A percentile compares a stretch with the other conserved stretches of the same genome.
Evolutionary conservation across 495 filamentous ascomycete species (phyloP).

Genomic region (Trichoderma virens): DNA sequence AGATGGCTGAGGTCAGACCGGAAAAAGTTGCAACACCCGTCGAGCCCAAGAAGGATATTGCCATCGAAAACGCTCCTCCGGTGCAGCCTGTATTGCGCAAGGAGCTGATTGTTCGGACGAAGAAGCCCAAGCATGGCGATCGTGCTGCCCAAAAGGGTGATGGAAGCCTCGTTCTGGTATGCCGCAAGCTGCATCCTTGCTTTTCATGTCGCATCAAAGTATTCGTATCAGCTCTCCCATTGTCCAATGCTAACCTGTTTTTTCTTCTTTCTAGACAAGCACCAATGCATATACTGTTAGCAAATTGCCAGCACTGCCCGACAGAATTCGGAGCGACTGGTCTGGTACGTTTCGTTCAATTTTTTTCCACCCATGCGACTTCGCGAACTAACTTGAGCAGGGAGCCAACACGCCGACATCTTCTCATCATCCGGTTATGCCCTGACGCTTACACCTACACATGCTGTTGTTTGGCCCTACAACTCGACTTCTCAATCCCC

Average conservation of each 20-base stretch:
- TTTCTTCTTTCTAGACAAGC: constrained; percentile 52
- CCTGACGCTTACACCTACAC: constrained; percentile 65
- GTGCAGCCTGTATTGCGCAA: constrained; percentile 22
- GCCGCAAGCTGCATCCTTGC: constrained; percentile 21
- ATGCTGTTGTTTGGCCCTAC: constrained; percentile 88
- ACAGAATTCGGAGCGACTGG: constrained; percentile 55
- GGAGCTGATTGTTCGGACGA: constrained; percentile 56
- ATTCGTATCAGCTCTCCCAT: neutral
- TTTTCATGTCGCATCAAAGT: neutral
- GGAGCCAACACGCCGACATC: constrained; percentile 54
- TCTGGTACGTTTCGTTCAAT: constrained; percentile 18
- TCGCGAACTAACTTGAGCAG: constrained; percentile 29
- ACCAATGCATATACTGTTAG: constrained; percentile 83
- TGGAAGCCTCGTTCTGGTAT: constrained; percentile 55
- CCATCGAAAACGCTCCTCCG: constrained; percentile 24
- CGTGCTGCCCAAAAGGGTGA: constrained; percentile 46
- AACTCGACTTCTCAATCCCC: constrained; percentile 52
- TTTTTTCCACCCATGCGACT: neutral
- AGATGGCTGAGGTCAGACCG: constrained; percentile 41
- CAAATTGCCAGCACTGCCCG: constrained; percentile 72
- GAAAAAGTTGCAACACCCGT: constrained; percentile 29
- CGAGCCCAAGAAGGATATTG: constrained; percentile 34
- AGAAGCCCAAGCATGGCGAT: constrained; percentile 49
- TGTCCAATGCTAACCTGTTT: neutral
- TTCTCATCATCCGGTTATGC: constrained; percentile 63